These are phyloP conservation scores for Nothomitra cinnamomea DNA, from an alignment of 2,329 filamentous ascomycete species.

Conservation along the genomic window DNA sequence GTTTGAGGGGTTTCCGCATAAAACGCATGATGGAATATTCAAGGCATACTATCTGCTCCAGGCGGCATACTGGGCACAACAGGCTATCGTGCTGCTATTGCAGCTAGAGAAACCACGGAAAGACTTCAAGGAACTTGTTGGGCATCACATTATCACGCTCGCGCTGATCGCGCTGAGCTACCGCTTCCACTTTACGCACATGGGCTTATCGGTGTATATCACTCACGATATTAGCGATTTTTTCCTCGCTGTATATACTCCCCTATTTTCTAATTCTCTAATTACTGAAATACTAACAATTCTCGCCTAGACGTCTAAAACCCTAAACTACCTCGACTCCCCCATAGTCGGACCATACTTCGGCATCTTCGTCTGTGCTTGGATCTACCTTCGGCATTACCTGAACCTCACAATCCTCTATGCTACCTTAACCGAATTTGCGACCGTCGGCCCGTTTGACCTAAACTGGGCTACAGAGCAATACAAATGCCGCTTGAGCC, in stretches of 20 bases:
- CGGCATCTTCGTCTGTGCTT: conserved; percentile 60
- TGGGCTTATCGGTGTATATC: conserved; percentile 82
- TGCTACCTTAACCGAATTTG: conserved; percentile 59
- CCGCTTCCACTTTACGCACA: conserved; percentile 92
- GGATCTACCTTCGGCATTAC: conserved; percentile 83
- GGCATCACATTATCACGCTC: conserved; percentile 80
- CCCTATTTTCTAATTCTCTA: background rate
- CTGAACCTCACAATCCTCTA: conserved; percentile 62
- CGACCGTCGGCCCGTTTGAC: conserved; percentile 55
- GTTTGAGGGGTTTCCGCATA: conserved; percentile 79
- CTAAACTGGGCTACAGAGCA: conserved; percentile 61
- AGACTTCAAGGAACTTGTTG: conserved; percentile 85
- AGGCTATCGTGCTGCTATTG: conserved; percentile 72
- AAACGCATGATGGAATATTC: conserved; percentile 60
- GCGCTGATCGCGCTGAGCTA: conserved; percentile 74
- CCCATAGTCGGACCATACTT: conserved; percentile 71
- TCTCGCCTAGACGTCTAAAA: conserved; percentile 52
- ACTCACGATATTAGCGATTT: conserved; percentile 92
- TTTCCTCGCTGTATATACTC: conserved; percentile 65
- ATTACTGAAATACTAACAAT: background rate
- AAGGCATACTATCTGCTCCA: conserved; percentile 96
- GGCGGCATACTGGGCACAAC: conserved; percentile 89
- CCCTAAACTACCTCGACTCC: conserved; percentile 77
- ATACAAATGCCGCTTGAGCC: conserved; percentile 58
- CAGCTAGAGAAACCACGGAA: conserved; percentile 87